These are phyloP conservation scores for Spongiforma sp. DNA, from an alignment of 1,284 basidiomycete genomes.

Conservation along the genomic window DNA sequence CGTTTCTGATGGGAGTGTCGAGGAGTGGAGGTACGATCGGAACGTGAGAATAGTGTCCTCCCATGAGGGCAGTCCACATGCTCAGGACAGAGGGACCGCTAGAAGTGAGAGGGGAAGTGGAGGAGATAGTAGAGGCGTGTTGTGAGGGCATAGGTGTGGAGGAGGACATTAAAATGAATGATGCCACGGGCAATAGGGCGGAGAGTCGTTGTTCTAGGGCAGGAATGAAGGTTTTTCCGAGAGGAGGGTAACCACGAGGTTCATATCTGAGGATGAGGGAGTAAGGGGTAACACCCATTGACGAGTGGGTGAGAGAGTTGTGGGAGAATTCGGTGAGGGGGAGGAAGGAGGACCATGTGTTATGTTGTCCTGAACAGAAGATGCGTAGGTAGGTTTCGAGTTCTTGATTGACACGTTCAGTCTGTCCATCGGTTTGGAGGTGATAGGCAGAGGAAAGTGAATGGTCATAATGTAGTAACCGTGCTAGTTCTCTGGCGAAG, in stretches of 20 bases:
- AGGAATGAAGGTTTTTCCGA: background rate
- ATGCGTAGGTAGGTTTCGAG: background rate
- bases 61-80: too few relatives aligned
- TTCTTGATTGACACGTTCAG: background rate
- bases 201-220: too few relatives aligned
- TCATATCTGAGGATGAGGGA: background rate
- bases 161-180: too few relatives aligned
- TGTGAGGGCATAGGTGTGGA: too few relatives aligned
- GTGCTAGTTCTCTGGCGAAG: background rate
- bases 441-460: background rate
- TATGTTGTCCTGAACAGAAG: background rate
- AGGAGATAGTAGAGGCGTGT: too few relatives aligned
- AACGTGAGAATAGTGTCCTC: too few relatives aligned
- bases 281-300: background rate
- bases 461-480: background rate
- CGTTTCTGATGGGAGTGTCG: too few relatives aligned
- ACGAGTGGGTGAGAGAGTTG: background rate
- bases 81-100: too few relatives aligned
- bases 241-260: background rate
- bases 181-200: too few relatives aligned
- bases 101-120: too few relatives aligned
- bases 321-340: background rate
- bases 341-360: too few relatives aligned
- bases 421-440: background rate
- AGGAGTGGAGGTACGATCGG: too few relatives aligned